phyloP scores from a whole-genome alignment of 73 alveolate species.

The Stentor roeselii region DNA sequence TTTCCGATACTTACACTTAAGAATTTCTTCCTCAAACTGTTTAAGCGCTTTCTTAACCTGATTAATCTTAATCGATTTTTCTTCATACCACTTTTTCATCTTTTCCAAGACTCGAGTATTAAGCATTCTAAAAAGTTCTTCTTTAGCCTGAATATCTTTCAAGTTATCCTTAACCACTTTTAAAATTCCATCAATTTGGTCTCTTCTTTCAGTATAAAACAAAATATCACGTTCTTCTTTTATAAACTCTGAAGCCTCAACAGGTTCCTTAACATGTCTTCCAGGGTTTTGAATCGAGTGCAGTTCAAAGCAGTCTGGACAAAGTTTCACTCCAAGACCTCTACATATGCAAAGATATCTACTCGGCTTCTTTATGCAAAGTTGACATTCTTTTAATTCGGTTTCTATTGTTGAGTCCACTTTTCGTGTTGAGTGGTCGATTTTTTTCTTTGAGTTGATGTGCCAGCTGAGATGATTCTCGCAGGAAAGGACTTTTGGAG shows the following conservation, averaged over 20 bases:
- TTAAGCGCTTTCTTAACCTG: background rate
- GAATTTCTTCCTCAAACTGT: conserved; percentile 9
- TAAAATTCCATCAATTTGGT: background rate
- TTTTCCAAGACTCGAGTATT: background rate
- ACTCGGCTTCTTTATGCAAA: background rate
- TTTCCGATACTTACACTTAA: background rate
- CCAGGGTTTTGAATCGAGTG: background rate
- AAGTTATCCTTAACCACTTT: background rate
- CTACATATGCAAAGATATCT: background rate
- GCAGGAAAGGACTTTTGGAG: background rate
- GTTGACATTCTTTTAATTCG: background rate
- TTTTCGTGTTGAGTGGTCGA: background rate
- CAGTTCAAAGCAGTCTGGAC: background rate
- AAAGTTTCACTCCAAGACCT: conserved; percentile 2
- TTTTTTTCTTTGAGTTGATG: background rate
- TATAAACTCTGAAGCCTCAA: background rate
- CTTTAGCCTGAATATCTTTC: background rate
- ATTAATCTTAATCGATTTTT: background rate
- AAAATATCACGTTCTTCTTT: conserved; percentile 3
- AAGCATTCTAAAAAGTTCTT: background rate
- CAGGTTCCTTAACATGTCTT: conserved; percentile 2
- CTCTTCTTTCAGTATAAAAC: background rate
- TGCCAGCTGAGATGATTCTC: conserved; percentile 20
- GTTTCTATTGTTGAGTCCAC: background rate
- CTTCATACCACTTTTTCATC: conserved; percentile 4